phyloP scores from a whole-genome alignment of 345 rosid species.

The Acer saccharum region DNA sequence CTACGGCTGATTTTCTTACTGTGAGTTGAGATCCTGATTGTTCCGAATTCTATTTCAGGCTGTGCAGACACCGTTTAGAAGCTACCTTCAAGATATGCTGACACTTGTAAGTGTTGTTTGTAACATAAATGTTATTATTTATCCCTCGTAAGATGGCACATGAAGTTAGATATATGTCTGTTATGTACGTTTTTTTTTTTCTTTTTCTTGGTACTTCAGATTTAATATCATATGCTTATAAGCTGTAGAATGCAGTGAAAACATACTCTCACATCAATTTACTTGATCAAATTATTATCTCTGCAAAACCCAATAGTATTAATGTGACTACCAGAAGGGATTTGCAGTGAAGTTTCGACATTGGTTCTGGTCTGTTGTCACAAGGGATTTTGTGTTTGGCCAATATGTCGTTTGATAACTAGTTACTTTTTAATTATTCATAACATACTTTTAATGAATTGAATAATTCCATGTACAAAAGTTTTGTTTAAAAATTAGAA shows the following conservation, averaged over 20 bases:
- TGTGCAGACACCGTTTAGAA: constrained; percentile 88
- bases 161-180: background rate
- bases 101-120: constrained; percentile 64
- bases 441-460: background rate
- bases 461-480: background rate
- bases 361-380: background rate
- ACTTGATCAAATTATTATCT: background rate
- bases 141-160: background rate
- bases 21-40: background rate
- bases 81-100: constrained; percentile 89
- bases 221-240: background rate
- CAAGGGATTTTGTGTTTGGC: background rate
- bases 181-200: no score
- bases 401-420: background rate
- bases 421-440: no score
- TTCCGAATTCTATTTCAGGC: constrained; percentile 42
- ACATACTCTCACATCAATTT: no score
- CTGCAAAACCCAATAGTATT: background rate
- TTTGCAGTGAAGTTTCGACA: background rate
- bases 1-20: background rate
- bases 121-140: background rate
- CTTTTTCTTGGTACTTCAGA: background rate
- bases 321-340: background rate
- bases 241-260: background rate
- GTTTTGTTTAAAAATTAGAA: background rate